Conservation (phyloP, 2,329 filamentous ascomycete species). For the Pseudogymnoascus sp. region DNA sequence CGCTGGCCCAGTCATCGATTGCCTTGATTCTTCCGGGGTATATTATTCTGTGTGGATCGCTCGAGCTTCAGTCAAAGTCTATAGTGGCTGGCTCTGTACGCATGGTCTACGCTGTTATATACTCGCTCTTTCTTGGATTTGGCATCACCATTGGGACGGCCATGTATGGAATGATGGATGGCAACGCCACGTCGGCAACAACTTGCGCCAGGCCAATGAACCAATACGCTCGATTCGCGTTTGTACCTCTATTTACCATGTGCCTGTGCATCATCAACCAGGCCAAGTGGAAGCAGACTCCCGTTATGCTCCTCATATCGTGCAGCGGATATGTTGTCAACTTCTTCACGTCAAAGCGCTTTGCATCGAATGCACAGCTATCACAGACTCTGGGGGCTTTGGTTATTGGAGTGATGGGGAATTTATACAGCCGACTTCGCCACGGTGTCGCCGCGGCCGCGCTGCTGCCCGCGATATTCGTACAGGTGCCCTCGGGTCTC, state of each 20-base stretch:
- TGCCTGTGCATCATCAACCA: constrained; percentile 71
- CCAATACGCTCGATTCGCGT: constrained; percentile 55
- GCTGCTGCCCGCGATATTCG: constrained; percentile 80
- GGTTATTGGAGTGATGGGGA: constrained; percentile 66
- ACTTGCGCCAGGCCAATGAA: constrained; percentile 39
- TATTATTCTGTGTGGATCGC: constrained; percentile 47
- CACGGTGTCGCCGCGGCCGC: constrained; percentile 68
- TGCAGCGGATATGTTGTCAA: constrained; percentile 68
- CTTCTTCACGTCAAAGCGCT: constrained; percentile 59
- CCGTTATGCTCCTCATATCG: constrained; percentile 66
- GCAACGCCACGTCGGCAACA: constrained; percentile 37
- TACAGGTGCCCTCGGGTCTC: constrained; percentile 55
- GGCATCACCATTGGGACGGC: constrained; percentile 49
- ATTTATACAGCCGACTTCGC: constrained; percentile 58
- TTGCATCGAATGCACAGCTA: constrained; percentile 63
- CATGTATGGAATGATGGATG: constrained; percentile 44
- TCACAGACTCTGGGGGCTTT: constrained; percentile 70
- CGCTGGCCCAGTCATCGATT: constrained; percentile 55
- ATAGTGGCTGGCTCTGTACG: constrained; percentile 48
- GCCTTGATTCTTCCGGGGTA: constrained; percentile 59
- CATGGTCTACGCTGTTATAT: constrained; percentile 51
- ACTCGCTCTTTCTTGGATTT: constrained; percentile 48
- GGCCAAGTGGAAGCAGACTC: constrained; percentile 72
- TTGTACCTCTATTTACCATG: constrained; percentile 64
- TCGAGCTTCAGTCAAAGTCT: constrained; percentile 47